Evolutionary conservation across 192 early-diverging fungal species (phyloP).

Genomic region (Helicostylum pulchrum): DNA sequence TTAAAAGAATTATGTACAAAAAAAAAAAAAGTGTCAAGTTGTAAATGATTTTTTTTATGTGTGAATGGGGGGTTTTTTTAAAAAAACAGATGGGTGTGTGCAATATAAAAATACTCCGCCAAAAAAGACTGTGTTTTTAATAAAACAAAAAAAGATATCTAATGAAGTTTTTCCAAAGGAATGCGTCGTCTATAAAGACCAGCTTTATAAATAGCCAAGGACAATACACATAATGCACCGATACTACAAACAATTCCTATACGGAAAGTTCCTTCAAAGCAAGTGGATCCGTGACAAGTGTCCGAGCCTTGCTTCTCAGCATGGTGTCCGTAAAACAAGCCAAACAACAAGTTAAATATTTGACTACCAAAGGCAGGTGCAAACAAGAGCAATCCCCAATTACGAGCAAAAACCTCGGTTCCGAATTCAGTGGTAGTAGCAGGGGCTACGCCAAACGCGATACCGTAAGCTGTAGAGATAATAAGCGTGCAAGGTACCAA

Average conservation of each 20-base stretch:
- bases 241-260: constrained; percentile 12
- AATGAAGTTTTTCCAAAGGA: not conserved
- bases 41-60: too few species aligned
- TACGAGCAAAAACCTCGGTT: constrained; percentile 32
- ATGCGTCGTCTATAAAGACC: constrained; percentile 9
- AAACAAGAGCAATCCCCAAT: constrained; percentile 38
- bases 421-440: constrained; percentile 33
- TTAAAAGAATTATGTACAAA: too few species aligned
- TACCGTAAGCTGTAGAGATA: constrained; percentile 27
- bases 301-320: constrained; percentile 24
- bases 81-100: too few species aligned
- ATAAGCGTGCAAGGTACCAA: constrained; percentile 26
- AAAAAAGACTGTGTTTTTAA: too few species aligned
- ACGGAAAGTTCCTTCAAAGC: constrained; percentile 23
- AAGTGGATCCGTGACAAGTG: constrained; percentile 24
- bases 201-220: constrained; percentile 7
- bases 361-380: constrained; percentile 37
- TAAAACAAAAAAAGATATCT: too few species aligned
- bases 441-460: constrained; percentile 32
- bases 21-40: too few species aligned
- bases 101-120: too few species aligned
- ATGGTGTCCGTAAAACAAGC: constrained; percentile 26
- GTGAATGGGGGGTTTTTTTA: too few species aligned
- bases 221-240: not conserved
- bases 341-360: constrained; percentile 33